Base-by-base conservation (phyloP, 495 filamentous ascomycete genomes). In the Aspergillus cristatus region DNA sequence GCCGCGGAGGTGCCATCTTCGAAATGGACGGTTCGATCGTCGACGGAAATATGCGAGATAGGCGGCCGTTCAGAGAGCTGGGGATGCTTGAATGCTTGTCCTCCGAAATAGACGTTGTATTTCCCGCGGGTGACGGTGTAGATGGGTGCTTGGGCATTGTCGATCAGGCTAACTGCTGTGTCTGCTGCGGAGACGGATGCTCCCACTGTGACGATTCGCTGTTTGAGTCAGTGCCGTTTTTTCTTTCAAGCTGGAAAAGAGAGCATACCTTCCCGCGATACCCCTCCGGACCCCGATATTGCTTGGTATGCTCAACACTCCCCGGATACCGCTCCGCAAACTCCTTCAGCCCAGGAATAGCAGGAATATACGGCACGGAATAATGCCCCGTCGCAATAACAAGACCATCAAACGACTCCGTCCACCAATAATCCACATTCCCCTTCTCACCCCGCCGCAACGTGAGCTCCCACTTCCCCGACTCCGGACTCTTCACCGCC, bases 371-470 rank as follows among this genome's bases (percentile, higher is more conserved):
- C 0, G 82, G 81, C 7, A 82, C 74, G 1, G 71, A 67, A 53
- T 86, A 91, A 51, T 94, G 86, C 0, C 88, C 88, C 24, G 73
- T 82, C 1, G 84, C 86, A 6, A 93, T 75, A 0, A 90, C 74
- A 1, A 94, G 70, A 0, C 83, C 88, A 59, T 94, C 86, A 53
- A 67, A 68, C 3, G 30, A 34, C 34, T 68, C 65, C 11, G 43
- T 46, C 65, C 65, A 68, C 65, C 65, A 68, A 31, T 63, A 60
- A 43, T 68, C 63, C 6, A 44, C 48, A 8, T n/a, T 28, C 3
- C 7, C 45, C 0, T 45, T 43, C 14, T 51, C 14, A 6, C 54
- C 48, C n/a, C 55, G 42, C 1, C 65, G 53, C 31, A 68, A 41
- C 7, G 61, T 62, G 2, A 68, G 33, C 1, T 41, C 40, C 65